Percentiles rank a stretch among this genome's conserved stretches.
These are phyloP conservation scores for Irineochytrium annulatum DNA, from an alignment of 192 early-diverging fungal genomes.

Conservation along the genomic window DNA sequence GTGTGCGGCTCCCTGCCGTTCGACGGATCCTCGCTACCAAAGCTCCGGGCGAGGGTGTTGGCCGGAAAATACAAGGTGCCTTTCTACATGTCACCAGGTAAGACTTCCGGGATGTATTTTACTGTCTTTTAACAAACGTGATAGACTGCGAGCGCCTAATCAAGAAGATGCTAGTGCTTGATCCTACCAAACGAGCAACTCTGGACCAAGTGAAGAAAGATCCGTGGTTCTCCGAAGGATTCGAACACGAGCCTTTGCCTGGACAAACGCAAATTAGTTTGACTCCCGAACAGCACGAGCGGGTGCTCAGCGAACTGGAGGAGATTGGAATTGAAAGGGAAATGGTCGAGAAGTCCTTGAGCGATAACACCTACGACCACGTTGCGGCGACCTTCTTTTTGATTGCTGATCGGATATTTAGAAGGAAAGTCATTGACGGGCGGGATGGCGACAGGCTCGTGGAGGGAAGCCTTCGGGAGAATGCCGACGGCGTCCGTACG, in stretches of 20 bases:
- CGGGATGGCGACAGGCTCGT: constrained; percentile 21
- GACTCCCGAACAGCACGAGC: constrained; percentile 41
- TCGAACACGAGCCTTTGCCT: constrained; percentile 38
- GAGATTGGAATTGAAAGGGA: constrained; percentile 51
- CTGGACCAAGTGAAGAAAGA: constrained; percentile 51
- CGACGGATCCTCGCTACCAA: constrained; percentile 53
- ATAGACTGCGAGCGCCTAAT: constrained; percentile 54
- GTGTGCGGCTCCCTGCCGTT: constrained; percentile 68
- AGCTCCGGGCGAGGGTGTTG: constrained; percentile 48
- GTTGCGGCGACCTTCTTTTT: constrained; percentile 54
- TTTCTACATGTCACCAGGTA: constrained; percentile 60
- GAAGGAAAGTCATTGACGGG: constrained; percentile 28
- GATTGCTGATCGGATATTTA: constrained; percentile 46
- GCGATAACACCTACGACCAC: constrained; percentile 50
- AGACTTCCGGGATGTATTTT: constrained; percentile 9
- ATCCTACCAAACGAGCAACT: constrained; percentile 51
- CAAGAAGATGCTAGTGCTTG: constrained; percentile 53
- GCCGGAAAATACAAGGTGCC: constrained; percentile 57
- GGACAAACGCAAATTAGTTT: constrained; percentile 21
- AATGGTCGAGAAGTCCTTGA: constrained; percentile 41
- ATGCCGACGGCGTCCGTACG: not conserved
- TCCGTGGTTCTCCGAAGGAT: constrained; percentile 54
- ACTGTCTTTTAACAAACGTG: constrained; percentile 11
- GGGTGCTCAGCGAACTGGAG: constrained; percentile 49
- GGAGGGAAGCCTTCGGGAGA: constrained; percentile 21